A percentile compares a stretch with the other conserved stretches of the same genome.
Conservation (phyloP, 305 asterid species). For the Salvia sclarea region DNA sequence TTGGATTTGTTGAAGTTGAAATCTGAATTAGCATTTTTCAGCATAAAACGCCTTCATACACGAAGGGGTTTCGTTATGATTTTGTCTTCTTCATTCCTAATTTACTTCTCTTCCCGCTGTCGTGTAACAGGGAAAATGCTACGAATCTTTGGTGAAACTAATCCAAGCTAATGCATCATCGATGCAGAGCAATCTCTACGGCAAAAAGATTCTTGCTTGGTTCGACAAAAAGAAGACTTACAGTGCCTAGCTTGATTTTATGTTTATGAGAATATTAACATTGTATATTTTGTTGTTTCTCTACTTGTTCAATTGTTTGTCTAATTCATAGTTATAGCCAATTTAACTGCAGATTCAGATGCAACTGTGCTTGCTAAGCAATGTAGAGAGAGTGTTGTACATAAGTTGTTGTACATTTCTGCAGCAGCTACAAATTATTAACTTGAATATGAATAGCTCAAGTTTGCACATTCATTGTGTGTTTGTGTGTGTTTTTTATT, state of each 20-base stretch:
- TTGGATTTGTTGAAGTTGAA: background rate
- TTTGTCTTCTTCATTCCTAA: background rate
- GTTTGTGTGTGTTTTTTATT: background rate
- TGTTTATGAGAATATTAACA: slow-evolving; percentile 16
- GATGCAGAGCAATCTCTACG: slow-evolving; percentile 62
- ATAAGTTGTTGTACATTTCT: slow-evolving; percentile 27
- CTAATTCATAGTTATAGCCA: background rate
- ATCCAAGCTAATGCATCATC: slow-evolving; percentile 41
- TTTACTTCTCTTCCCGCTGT: slow-evolving; percentile 12
- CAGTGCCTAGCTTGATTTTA: slow-evolving; percentile 27
- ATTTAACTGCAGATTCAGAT: slow-evolving; percentile 15
- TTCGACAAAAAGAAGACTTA: slow-evolving; percentile 42
- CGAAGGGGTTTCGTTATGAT: background rate
- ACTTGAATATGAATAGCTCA: background rate
- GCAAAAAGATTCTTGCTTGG: slow-evolving; percentile 62
- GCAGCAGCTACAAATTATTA: slow-evolving; percentile 18
- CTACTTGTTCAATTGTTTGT: background rate
- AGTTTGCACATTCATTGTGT: background rate
- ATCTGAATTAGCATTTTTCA: background rate
- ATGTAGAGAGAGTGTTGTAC: slow-evolving; percentile 34
- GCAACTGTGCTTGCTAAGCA: slow-evolving; percentile 10
- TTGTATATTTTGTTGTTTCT: slow-evolving; percentile 4
- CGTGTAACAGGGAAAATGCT: slow-evolving; percentile 44
- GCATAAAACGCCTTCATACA: background rate
- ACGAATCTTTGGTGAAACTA: slow-evolving; percentile 32